Base-by-base conservation (phyloP, 495 filamentous ascomycete species). In the Aspergillus sclerotioniger region DNA sequence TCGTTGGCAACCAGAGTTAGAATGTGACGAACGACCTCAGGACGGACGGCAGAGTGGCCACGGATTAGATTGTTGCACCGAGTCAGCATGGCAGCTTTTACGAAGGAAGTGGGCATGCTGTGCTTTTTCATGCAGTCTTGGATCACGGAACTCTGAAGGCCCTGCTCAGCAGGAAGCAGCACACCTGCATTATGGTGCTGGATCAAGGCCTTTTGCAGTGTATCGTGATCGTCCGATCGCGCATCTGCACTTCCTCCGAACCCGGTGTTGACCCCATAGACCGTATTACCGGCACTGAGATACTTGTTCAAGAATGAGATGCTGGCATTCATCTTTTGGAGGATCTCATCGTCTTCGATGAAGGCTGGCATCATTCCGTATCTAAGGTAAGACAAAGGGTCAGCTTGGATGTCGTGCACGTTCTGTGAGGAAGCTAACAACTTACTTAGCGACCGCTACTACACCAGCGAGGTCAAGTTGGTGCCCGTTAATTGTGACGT, bases 181-280 rank as follows among this genome's bases (percentile, higher is more conserved):
- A 88, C 73, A 17, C 83, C 84, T 15, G 67, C 69, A 48, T 83
- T 78, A 5, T 80, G 80, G 53, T 80, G 80, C 65, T 87, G 85
- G 17, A 85, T 67, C 9, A 86, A 63, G 1, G 80, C 74, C 19
- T 68, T 71, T 62, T 89, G 86, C 15, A 89, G 71, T 6, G 61
- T 67, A 31, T 72, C 69, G 16, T 74, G 57, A 15, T 80, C 48
- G 20, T 63, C 52, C 1, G 65, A 82, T 1, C 83, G 75, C 0
- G 78, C 78, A 56, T 87, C 83, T 19, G 86, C 86, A 56, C 82
- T 87, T 21, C 85, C 87, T n/a, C 87, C 87, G 49, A 87, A 87
- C 19, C 86, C 87, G 3, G 86, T 88, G 53, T 83, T 89, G 45
- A 90, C 83, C 5, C 71, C 71, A 46, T 71, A 71, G 16, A 71